Base-by-base conservation (phyloP, 2,329 filamentous ascomycete species). In the Clonostachys solani region DNA sequence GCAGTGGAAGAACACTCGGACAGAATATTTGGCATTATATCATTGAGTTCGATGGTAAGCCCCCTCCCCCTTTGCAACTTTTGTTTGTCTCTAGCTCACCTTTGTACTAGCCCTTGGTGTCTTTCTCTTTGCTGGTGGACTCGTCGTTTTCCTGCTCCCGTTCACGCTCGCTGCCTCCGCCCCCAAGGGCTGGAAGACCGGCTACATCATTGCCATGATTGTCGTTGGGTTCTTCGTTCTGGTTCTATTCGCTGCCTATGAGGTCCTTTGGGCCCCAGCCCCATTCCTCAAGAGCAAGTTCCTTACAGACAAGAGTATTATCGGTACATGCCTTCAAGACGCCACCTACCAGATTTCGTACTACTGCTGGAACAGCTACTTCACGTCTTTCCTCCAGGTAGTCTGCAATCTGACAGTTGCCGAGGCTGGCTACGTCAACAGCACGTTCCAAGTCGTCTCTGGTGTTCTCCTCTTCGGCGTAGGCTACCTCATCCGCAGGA, bases 141-240 rank as follows among this genome's bases (percentile, higher is more conserved):
- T 84, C 17, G 71, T 74, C 3, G 59, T 84, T 15, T 83, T 88
- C 56, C 64, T 88, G 13, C 73, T 89, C 0, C 84, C 85, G 1
- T 81, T 89, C 57, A 84, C 74, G 5, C 68, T 88, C 13, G 73
- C 76, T 16, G 52, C 55, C 8, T 56, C 60, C 3, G 72, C 75
- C 0, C 72, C 71, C 13, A 60, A 74, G 40, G 74, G 71, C 10
- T 83, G 79, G 79, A 61, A 61, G 18, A 71, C 74, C 1, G 65
- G 60, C 40, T 73, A 75, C 52, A 81, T 84, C 56, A 76, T 84
- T 47, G 67, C 72, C 46, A 83, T 85, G 79, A 72, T 76, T 38
- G 72, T 84, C 2, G 60, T 87, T 19, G 86, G 86, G 7, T 71
- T 79, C 33, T 55, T 81, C 0, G 72, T 78, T 35, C 67, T 89